A percentile compares a stretch with the other conserved stretches of the same genome.
phyloP scores from a whole-genome alignment of 345 rosid genomes.

The Rhizophora mangle region DNA sequence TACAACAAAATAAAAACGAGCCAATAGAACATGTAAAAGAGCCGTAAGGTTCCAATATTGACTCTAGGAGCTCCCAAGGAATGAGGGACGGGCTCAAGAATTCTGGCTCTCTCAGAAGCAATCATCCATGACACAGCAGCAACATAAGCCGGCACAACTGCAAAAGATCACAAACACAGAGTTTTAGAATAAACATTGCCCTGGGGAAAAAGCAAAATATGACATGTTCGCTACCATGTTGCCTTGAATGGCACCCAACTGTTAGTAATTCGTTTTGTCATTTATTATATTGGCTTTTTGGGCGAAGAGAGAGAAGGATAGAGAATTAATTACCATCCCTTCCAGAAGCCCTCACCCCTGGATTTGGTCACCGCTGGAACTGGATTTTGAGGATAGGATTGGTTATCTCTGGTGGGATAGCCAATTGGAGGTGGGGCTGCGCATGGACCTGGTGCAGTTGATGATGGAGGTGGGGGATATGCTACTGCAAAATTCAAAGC shows the following conservation, averaged over 20 bases:
- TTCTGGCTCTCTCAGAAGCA: slow-evolving; percentile 41
- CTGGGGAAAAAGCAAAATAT: no score
- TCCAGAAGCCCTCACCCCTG: slow-evolving; percentile 73
- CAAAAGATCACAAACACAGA: slow-evolving; percentile 9
- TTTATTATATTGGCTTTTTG: background rate
- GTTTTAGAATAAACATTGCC: background rate
- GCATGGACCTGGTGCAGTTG: slow-evolving; percentile 6
- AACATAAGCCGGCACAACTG: slow-evolving; percentile 72
- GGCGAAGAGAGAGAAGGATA: background rate
- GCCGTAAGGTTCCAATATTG: no score
- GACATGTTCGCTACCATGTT: no score
- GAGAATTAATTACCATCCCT: slow-evolving; percentile 51
- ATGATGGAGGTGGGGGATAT: slow-evolving; percentile 6
- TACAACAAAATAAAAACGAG: background rate
- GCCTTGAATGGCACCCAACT: no score
- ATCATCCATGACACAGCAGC: slow-evolving; percentile 63
- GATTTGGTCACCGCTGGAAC: slow-evolving; percentile 47
- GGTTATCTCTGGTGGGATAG: slow-evolving; percentile 48
- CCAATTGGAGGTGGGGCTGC: slow-evolving; percentile 47
- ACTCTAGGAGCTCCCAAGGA: no score
- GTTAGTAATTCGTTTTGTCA: background rate
- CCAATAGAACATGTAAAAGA: no score
- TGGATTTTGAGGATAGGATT: slow-evolving; percentile 14
- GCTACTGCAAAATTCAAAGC: slow-evolving; percentile 4
- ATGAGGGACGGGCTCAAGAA: background rate